Evolutionary conservation across 2,329 filamentous ascomycete species (phyloP).

Genomic region (Diaporthe sp.): DNA sequence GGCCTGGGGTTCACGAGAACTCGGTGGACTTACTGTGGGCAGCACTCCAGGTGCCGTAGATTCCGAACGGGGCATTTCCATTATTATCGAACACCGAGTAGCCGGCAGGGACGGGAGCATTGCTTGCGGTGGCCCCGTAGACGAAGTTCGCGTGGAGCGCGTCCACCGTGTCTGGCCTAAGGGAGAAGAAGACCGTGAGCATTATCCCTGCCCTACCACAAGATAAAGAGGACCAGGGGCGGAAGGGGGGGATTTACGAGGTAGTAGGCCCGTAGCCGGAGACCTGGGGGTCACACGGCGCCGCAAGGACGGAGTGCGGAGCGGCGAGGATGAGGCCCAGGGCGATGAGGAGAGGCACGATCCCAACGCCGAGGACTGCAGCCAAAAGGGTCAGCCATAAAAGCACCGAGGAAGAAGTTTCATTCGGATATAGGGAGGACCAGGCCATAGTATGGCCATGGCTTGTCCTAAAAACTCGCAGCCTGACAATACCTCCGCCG

Average conservation of each 20-base stretch:
- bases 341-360: not conserved
- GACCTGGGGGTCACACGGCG: not conserved
- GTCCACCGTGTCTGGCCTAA: conserved; percentile 5
- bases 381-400: too few species aligned
- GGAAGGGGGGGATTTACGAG: not conserved
- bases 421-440: too few species aligned
- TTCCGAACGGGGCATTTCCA: not conserved
- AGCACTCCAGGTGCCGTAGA: conserved; percentile 13
- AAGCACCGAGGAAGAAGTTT: too few species aligned
- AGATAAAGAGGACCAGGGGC: not conserved
- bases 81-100: not conserved
- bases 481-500: too few species aligned
- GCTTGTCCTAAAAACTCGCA: too few species aligned
- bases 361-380: not conserved
- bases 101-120: not conserved
- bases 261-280: not conserved
- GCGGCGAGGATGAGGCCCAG: not conserved
- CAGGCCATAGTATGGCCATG: too few species aligned
- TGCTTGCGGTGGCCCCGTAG: not conserved
- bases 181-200: not conserved
- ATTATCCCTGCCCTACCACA: not conserved
- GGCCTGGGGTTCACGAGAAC: not conserved
- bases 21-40: not conserved
- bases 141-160: not conserved
- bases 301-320: conserved; percentile 3